Evolutionary conservation across 495 filamentous ascomycete species (phyloP).

Genomic region (Chaetomium fimeti): DNA sequence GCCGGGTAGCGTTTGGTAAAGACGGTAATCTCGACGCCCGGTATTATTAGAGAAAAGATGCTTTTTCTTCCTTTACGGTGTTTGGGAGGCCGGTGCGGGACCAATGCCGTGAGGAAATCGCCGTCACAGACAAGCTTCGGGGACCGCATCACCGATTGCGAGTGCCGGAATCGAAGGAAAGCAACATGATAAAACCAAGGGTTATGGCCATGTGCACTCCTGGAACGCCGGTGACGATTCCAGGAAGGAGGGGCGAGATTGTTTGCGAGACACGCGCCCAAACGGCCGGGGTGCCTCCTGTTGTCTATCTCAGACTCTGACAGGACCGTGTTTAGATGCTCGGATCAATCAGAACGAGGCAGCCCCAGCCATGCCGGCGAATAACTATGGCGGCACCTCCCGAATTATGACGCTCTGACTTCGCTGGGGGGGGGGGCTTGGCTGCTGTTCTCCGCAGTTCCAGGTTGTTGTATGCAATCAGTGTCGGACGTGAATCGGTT

Average conservation of each 20-base stretch:
- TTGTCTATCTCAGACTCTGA: constrained; percentile 24
- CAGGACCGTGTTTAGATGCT: background rate
- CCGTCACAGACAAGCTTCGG: background rate
- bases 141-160: background rate
- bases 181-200: background rate
- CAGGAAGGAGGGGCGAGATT: constrained; percentile 7
- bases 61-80: background rate
- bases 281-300: background rate
- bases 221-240: background rate
- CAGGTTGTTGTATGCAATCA: background rate
- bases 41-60: background rate
- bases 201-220: background rate
- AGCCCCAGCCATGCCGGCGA: constrained; percentile 10
- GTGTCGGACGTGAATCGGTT: constrained; percentile 15
- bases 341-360: constrained; percentile 29
- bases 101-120: background rate
- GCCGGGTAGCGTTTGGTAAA: background rate
- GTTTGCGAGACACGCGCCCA: constrained; percentile 21
- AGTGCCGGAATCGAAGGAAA: background rate
- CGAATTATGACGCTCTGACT: background rate
- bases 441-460: background rate
- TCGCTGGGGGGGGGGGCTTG: background rate
- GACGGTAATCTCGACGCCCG: background rate
- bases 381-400: constrained; percentile 6
- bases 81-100: background rate